Base-by-base conservation (phyloP, 192 early-diverging fungal species). In the Coemansia sp. region DNA sequence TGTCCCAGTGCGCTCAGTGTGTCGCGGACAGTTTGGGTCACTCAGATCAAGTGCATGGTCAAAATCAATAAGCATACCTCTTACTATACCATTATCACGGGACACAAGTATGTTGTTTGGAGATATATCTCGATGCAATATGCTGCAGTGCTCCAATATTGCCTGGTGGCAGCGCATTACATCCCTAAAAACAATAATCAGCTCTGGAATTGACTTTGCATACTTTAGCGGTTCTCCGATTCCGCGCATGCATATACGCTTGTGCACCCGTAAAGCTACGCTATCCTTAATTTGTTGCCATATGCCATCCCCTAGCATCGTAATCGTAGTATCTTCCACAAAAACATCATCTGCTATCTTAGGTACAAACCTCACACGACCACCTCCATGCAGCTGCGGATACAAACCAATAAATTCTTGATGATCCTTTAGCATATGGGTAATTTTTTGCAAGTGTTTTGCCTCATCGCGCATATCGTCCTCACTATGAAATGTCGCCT, bases 21-120 rank as follows among this genome's bases (percentile, higher is more conserved):
- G 31, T 9, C 17, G 23, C 1, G 51, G 30, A 6, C 51, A 31
- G 51, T 51, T 23, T 4, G 30, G 32, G 31, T 51, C 66, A 0
- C 27, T 58, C 23, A 52, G 31, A 30, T 54, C 32, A 30, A 74
- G 52, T 1, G 72, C 60, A 51, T 64, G 51, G 52, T 74, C 72
- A 55, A 69, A 74, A 17, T 74, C 72, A 31, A 74, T 74, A 10
- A 74, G 67, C 57, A 74, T 57, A 4, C 72, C 72, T 29, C 57
- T 53, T 8, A 63, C 54, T 0, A 5, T 24, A 14, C 30, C 42
- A 24, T n/a, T 33, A 19, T 57, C 25, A 11, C 67, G 29, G 0
- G 11, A 4, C 2, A 58, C 33, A 51, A 74, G 33, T n/a, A 75
- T 64, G 39, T 75, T 75, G 20, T 54, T 63, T 7, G 27, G 20